Conservation (phyloP, 2,329 filamentous ascomycete species). For the Balansia obtecta region DNA sequence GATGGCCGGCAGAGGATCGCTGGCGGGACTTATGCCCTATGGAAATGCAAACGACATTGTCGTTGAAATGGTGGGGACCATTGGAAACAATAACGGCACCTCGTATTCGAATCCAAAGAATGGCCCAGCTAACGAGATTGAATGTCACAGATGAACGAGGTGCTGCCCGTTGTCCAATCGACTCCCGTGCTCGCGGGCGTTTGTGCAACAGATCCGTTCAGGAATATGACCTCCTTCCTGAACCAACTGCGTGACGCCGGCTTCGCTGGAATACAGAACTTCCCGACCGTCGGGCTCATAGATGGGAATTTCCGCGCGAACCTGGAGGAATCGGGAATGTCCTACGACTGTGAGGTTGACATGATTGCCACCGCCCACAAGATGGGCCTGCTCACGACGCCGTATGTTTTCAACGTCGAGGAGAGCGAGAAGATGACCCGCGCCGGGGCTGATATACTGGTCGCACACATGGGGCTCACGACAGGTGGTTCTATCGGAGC, state of each 20-base stretch:
- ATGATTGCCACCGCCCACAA: constrained; percentile 48
- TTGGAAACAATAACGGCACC: not conserved
- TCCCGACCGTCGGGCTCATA: constrained; percentile 59
- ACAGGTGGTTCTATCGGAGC: constrained; percentile 54
- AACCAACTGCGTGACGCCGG: constrained; percentile 46
- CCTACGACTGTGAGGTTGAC: constrained; percentile 53
- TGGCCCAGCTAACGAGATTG: not conserved
- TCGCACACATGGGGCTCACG: constrained; percentile 58
- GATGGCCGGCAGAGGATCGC: constrained; percentile 58
- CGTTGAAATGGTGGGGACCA: constrained; percentile 45
- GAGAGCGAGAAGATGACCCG: constrained; percentile 49
- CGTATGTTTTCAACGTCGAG: constrained; percentile 54
- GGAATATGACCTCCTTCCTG: constrained; percentile 48
- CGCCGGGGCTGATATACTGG: constrained; percentile 54
- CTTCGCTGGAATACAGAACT: constrained; percentile 61
- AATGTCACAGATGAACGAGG: constrained; percentile 41
- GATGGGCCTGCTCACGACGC: constrained; percentile 52
- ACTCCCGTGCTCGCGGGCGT: constrained; percentile 59
- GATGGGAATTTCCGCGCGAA: constrained; percentile 55
- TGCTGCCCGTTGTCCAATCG: constrained; percentile 49
- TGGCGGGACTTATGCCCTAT: constrained; percentile 60
- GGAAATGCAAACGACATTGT: constrained; percentile 60
- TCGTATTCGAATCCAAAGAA: not conserved
- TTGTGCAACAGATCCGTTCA: constrained; percentile 59
- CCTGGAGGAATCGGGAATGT: constrained; percentile 62